A percentile compares a stretch with the other conserved stretches of the same genome.
Conservation (phyloP, 345 rosid genomes). For the Noccaea bulbosa region DNA sequence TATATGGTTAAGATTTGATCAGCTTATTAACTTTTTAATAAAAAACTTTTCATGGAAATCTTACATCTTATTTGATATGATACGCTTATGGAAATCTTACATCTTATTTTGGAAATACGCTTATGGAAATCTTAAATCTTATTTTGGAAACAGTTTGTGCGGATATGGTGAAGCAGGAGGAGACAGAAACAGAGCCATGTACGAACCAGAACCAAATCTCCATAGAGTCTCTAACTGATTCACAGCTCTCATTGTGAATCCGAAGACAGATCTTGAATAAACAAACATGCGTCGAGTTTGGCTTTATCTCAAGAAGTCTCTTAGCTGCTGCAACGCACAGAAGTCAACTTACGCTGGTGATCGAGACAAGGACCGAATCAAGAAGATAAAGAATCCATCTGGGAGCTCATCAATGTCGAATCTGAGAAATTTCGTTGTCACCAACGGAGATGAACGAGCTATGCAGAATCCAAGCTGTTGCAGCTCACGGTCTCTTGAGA, state of each 20-base stretch:
- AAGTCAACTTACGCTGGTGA: slow-evolving; percentile 43
- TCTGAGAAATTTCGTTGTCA: slow-evolving; percentile 48
- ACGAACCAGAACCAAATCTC: slow-evolving; percentile 18
- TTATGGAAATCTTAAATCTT: slow-evolving; percentile 34
- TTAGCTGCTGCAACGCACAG: slow-evolving; percentile 49
- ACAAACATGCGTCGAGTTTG: slow-evolving; percentile 50
- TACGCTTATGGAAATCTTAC: slow-evolving; percentile 34
- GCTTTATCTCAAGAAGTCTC: slow-evolving; percentile 54
- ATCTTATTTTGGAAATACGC: slow-evolving; percentile 30
- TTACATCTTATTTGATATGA: too few species aligned
- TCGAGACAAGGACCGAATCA: slow-evolving; percentile 35
- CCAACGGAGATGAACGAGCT: slow-evolving; percentile 34
- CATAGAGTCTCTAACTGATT: slow-evolving; percentile 4
- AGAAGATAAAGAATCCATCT: slow-evolving; percentile 21
- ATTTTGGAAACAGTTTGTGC: slow-evolving; percentile 36
- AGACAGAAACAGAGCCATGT: slow-evolving; percentile 27
- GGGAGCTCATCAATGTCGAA: slow-evolving; percentile 51
- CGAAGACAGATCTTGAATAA: slow-evolving; percentile 20
- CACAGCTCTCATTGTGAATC: slow-evolving; percentile 25
- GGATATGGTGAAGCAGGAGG: slow-evolving; percentile 29
- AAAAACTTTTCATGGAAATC: background rate
- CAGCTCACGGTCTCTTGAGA: slow-evolving; percentile 61
- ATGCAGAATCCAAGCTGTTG: slow-evolving; percentile 46
- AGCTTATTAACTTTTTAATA: slow-evolving; percentile 15
- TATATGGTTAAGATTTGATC: slow-evolving; percentile 14